A percentile compares a stretch with the other conserved stretches of the same genome.
Evolutionary conservation across 768 basidiomycete species (phyloP).

Genomic region (Lactarius hatsudake): DNA sequence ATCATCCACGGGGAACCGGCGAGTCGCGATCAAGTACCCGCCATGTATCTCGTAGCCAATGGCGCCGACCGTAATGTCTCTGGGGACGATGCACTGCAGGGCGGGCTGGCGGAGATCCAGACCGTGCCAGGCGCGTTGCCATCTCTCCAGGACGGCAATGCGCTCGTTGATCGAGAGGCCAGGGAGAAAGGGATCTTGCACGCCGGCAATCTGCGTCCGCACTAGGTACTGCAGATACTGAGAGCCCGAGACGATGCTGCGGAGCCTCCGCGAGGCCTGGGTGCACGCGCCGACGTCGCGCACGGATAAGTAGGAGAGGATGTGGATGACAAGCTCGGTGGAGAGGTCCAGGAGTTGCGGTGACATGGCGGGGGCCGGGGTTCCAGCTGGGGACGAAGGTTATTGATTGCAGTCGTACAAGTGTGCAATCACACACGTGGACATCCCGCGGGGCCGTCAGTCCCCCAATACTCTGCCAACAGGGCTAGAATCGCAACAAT

Average conservation of each 20-base stretch:
- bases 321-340: constrained; percentile 22
- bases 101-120: constrained; percentile 20
- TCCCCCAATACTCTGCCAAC: not conserved
- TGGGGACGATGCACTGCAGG: constrained; percentile 18
- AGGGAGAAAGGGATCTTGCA: constrained; percentile 13
- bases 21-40: constrained; percentile 18
- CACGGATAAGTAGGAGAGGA: constrained; percentile 19
- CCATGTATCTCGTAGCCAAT: constrained; percentile 20
- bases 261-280: constrained; percentile 15
- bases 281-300: constrained; percentile 18
- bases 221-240: constrained; percentile 21
- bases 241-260: constrained; percentile 17
- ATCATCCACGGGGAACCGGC: constrained; percentile 19
- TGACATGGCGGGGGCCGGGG: constrained; percentile 14
- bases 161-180: constrained; percentile 19
- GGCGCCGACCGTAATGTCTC: constrained; percentile 8
- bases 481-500: constrained; percentile 1
- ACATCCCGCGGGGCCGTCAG: not conserved
- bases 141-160: constrained; percentile 14
- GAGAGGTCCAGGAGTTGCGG: constrained; percentile 24
- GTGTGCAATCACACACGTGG: constrained; percentile 11
- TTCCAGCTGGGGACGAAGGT: not conserved
- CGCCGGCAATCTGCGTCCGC: constrained; percentile 18
- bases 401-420: constrained; percentile 1
- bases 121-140: constrained; percentile 15